Evolutionary conservation across 768 basidiomycete genomes (phyloP), one percentile per base, ranked within the genome.

Genomic region (Serendipita sp.): DNA sequence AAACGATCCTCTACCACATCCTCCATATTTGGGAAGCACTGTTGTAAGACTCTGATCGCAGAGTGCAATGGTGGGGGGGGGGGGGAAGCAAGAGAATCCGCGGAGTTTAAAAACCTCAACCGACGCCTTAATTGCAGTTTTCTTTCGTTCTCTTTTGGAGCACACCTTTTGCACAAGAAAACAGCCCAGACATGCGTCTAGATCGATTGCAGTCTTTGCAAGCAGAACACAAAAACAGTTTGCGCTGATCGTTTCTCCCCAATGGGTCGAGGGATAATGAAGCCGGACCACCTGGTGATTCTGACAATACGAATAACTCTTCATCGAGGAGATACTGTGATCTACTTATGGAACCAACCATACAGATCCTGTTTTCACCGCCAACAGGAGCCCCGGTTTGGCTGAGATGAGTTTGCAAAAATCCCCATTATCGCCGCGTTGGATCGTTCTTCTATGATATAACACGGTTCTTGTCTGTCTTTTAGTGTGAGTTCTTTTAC

Each of bases 251-350:
- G 88, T 81, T 84, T 78, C 81, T 91, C 89, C 89, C 89, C 72
- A 51, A 35, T 74, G 81, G 89, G 89, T 91, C 75, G 89, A 91
- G 89, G 82, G 80, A 86, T 76, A 28, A 88, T 85, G 89, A 91
- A 78, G 89, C 88, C 80, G 84, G 89, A 91, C 86, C 85, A 91
- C 89, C 89, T 90, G 86, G 87, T 81, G 86, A 74, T 37, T 60
- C 56, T 35, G 16, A 60, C 56, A 60, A 2, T 60, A 24, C 28
- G 38, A 41, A 7, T 41, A 5, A 13, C 38, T 41, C 38, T 41
- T 41, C 5, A 7, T 13, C 38, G 38, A 13, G 38, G 38, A 41
- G 5, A 41, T 41, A 13, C 38, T 41, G 13, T 41, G 38, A 7
- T 41, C 13, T 41, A 13, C 38, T 41, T 5, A 13, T 41, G 38